Base-by-base conservation (phyloP, 2,329 filamentous ascomycete species). In the Paracoccidioides brasiliensis region DNA sequence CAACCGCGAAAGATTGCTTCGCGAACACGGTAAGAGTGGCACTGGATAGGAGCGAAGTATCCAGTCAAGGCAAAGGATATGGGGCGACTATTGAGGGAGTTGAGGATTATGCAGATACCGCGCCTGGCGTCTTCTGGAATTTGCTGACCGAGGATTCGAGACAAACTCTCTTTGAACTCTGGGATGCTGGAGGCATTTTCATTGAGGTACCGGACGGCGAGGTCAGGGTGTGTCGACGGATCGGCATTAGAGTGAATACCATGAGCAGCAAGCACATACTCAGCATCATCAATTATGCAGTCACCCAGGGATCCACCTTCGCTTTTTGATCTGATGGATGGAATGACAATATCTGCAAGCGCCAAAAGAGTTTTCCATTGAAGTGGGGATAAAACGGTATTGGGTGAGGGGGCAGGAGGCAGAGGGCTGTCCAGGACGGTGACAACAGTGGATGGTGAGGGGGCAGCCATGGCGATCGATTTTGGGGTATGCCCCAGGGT, bases 291-390 rank as follows among this genome's bases (percentile, higher is more conserved):
- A 4, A 74, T 62, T 1, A 68, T 66, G 41, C 76, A 70, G 38
- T 73, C 67, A 0, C 62, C 64, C 0, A 59, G 58, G 8, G 67
- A 64, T 48, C 68, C 67, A 6, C 69, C 66, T 0, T 64, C 66
- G 3, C 66, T 65, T 0, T 69, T 66, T 3, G 73, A 70, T 41
- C 69, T 71, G 56, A 83, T 70, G 2, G 77, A 72, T 0, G 81
- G 80, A 22, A 84, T 70, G 51, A 83, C 69, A 1, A 80, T 74
- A 58, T 83, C 80, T 7, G 77, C 72, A 35, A 84, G 74, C 30
- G 80, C 76, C 49, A 80, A 70, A 3, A 84, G 68, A 0, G 78
- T 81, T 35, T 69, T 72, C 81, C 81, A 84, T 73, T 84, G 81
- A 2, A 71, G 65, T 10, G 75, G 66, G 2, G 74, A 78, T 60